Evolutionary conservation across 306 rosid genomes (phyloP), one percentile per base, ranked within the genome.

Genomic region (Aeschynomene evenia): DNA sequence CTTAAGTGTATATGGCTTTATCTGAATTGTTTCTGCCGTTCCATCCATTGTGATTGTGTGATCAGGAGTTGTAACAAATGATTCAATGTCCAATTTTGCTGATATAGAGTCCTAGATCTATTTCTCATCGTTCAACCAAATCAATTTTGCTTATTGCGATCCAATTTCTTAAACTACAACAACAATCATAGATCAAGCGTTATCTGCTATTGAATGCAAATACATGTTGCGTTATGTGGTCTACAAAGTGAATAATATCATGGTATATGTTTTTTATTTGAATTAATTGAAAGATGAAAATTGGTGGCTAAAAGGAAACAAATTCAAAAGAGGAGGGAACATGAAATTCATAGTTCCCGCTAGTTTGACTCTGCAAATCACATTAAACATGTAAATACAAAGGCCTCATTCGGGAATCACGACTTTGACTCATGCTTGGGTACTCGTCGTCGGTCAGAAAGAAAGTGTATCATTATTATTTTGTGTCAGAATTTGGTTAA

Each of bases 41-140:
- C 56, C 26, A 3, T 50, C 20, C 56, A 20, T 58, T 28, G 19
- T 53, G 64, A 45, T 78, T 64, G 60, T 14, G 24, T 37, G 63
- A 63, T 70, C 59, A 79, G 75, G 68, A 82, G 71, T 62, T 85
- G 96, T 85, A 89, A 85, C 83, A 84, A 76, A 51, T 74, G n/a
- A 70, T 53, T 74, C 56, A 62, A 40, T 76, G 78, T 77, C 88
- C 82, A 79, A 39, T 80, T 85, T 90, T 82, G 80, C 65, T 69
- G 24, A 70, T 66, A 3, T 23, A 55, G n/a, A 23, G 58, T 36
- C 13, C 46, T 37, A n/a, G n/a, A 43, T 13, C 10, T 43, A 34
- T 73, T 68, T 67, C 4, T 31, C 18, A 34, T 28, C 24, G 2
- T 39, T 31, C 23, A 12, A 22, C 18, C 24, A 3, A 3, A 3